Evolutionary conservation across 352 stramenopile genomes (phyloP).

Genomic region (Globisporangium paddicum): DNA sequence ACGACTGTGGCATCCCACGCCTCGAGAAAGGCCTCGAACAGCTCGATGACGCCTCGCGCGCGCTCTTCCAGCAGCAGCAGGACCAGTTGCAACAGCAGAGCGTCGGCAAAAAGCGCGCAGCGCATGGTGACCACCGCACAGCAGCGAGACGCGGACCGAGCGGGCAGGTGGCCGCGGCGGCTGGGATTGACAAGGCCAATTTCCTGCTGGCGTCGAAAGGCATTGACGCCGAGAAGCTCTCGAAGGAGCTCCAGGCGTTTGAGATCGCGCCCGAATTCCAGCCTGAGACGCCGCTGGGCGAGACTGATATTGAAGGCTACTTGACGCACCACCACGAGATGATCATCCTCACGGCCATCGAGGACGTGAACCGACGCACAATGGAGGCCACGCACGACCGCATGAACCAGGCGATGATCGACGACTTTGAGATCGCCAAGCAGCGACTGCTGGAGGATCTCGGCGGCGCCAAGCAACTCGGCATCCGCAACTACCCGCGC

Average conservation of each 20-base stretch:
- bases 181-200: constrained; percentile 63
- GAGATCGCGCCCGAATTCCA: constrained; percentile 75
- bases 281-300: constrained; percentile 72
- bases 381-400: constrained; percentile 76
- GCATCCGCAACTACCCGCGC: constrained; percentile 69
- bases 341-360: constrained; percentile 88
- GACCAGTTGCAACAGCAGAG: constrained; percentile 13
- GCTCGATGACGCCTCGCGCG: constrained; percentile 64
- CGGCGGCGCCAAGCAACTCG: constrained; percentile 57
- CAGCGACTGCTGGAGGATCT: constrained; percentile 70
- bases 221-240: constrained; percentile 86
- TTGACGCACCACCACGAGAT: constrained; percentile 90
- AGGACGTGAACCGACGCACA: constrained; percentile 79
- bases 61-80: constrained; percentile 37
- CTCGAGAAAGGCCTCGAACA: constrained; percentile 80
- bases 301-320: constrained; percentile 86
- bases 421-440: constrained; percentile 80
- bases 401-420: constrained; percentile 85
- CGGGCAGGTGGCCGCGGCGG: constrained; percentile 15
- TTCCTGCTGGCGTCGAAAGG: constrained; percentile 81
- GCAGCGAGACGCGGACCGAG: constrained; percentile 15
- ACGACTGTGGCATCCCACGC: constrained; percentile 67
- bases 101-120: constrained; percentile 48
- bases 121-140: constrained; percentile 9
- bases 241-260: constrained; percentile 74